A percentile compares a stretch with the other conserved stretches of the same genome.
These are phyloP conservation scores for Boletus rubroflammeus DNA, from an alignment of 768 basidiomycete species.

Conservation along the genomic window DNA sequence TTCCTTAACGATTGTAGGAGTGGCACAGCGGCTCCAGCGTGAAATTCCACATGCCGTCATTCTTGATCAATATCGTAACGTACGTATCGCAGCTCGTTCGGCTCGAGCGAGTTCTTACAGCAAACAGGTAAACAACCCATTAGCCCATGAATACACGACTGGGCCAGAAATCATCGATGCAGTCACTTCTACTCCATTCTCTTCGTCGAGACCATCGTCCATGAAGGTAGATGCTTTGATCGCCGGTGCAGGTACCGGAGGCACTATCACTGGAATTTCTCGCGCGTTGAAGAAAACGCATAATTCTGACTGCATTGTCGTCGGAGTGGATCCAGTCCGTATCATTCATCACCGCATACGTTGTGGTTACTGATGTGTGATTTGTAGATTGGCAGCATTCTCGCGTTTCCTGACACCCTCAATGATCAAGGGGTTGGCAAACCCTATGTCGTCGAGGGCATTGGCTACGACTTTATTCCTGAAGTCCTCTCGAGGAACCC, in stretches of 20 bases:
- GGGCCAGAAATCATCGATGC: conserved; percentile 90
- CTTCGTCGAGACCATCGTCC: conserved; percentile 53
- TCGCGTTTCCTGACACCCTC: conserved; percentile 66
- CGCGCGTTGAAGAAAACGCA: conserved; percentile 75
- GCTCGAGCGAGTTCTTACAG: not conserved
- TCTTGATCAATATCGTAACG: conserved; percentile 87
- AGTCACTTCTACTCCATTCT: conserved; percentile 62
- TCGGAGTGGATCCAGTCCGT: conserved; percentile 90
- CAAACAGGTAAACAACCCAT: conserved; percentile 70
- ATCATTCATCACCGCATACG: not conserved
- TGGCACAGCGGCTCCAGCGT: conserved; percentile 72
- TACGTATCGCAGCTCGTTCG: conserved; percentile 31
- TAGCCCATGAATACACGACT: conserved; percentile 88
- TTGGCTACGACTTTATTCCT: conserved; percentile 93
- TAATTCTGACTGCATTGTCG: conserved; percentile 66
- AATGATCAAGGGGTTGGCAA: conserved; percentile 46
- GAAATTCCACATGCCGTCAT: conserved; percentile 85
- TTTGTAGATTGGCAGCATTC: conserved; percentile 78
- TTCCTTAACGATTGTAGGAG: conserved; percentile 84
- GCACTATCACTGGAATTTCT: conserved; percentile 87
- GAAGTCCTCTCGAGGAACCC: conserved; percentile 71
- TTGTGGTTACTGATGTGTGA: conserved; percentile 6
- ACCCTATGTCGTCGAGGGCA: conserved; percentile 88
- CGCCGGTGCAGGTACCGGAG: conserved; percentile 91
- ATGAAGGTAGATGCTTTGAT: conserved; percentile 78